Conservation (phyloP, 306 rosid genomes). For the Rosa chinensis region DNA sequence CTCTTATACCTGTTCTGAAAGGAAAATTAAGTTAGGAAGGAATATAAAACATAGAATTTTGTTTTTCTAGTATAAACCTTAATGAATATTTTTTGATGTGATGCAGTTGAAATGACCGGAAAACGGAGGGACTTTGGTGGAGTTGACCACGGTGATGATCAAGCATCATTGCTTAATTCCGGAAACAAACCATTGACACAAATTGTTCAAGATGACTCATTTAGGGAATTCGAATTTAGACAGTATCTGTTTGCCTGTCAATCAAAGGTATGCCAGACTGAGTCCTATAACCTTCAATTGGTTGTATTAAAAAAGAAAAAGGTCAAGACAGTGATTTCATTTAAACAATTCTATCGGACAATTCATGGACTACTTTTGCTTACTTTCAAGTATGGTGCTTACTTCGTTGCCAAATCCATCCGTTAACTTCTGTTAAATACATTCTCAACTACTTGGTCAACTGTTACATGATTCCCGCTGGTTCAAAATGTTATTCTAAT, state of each 20-base stretch:
- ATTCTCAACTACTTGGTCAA: background rate
- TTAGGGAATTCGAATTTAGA: conserved; percentile 96
- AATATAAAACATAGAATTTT: background rate
- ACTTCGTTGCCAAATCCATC: background rate
- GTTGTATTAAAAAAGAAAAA: conserved; percentile 17
- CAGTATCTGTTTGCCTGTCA: conserved; percentile 95
- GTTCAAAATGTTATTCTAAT: background rate
- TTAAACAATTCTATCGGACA: conserved; percentile 6
- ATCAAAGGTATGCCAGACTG: conserved; percentile 66
- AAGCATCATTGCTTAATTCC: conserved; percentile 75
- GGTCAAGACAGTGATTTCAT: conserved; percentile 12
- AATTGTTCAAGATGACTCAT: conserved; percentile 92
- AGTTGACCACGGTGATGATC: conserved; percentile 84
- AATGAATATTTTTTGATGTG: conserved; percentile 16
- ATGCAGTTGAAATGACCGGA: conserved; percentile 68
- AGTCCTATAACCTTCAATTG: background rate
- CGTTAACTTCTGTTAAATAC: background rate
- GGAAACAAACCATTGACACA: conserved; percentile 80
- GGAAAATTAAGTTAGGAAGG: background rate
- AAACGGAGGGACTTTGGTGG: conserved; percentile 93
- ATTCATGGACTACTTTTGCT: background rate
- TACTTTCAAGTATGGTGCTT: conserved; percentile 2
- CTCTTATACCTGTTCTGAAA: background rate
- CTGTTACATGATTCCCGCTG: background rate
- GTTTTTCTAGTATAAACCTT: background rate